These are phyloP conservation scores for Eimeria acervulina DNA, from an alignment of 169 alveolate species.

Conservation along the genomic window DNA sequence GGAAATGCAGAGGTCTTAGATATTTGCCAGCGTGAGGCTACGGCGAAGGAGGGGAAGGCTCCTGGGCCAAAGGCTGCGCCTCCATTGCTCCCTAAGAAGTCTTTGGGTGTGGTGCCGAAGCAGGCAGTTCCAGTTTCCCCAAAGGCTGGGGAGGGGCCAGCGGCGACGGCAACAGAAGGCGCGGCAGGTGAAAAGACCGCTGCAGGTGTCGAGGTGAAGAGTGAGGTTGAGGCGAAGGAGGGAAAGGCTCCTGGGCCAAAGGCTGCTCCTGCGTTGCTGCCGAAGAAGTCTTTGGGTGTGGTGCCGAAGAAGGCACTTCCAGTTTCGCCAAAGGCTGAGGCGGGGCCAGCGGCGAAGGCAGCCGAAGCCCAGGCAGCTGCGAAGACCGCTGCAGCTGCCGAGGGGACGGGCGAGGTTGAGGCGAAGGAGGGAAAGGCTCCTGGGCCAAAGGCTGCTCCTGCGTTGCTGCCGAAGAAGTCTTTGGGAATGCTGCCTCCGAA, in stretches of 20 bases:
- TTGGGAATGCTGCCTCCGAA: neutral
- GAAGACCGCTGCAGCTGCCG: neutral
- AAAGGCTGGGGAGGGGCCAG: neutral
- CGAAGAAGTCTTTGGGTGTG: slow-evolving; percentile 19
- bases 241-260: neutral
- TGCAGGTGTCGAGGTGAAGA: neutral
- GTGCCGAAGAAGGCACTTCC: slow-evolving; percentile 41
- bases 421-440: neutral
- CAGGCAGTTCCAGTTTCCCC: neutral
- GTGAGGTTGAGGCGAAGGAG: neutral
- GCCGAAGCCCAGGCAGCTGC: neutral
- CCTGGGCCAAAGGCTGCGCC: neutral
- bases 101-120: slow-evolving; percentile 3
- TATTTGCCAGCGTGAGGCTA: neutral
- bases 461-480: neutral
- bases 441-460: neutral
- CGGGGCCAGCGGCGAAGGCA: neutral
- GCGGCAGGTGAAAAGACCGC: neutral
- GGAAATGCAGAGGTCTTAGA: neutral
- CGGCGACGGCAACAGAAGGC: neutral
- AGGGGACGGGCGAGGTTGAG: neutral
- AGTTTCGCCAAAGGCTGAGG: neutral
- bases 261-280: neutral
- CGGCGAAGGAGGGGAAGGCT: slow-evolving; percentile 5
- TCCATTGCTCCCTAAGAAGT: neutral